Evolutionary conservation across 2,329 filamentous ascomycete genomes (phyloP), one percentile per base, ranked within the genome.

Genomic region (Aspergillus carbonarius): DNA sequence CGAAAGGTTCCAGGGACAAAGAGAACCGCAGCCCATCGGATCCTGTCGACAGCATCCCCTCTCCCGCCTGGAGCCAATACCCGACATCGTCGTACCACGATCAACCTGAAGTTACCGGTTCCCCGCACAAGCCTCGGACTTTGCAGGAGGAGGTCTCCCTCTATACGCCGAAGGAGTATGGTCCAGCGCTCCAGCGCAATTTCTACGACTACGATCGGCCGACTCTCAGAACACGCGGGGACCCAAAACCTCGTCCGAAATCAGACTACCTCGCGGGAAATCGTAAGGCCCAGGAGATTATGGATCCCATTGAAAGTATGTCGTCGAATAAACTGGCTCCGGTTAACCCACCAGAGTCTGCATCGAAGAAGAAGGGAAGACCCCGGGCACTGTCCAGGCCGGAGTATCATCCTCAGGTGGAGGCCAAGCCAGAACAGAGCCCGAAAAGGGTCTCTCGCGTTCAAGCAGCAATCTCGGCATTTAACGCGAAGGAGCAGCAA

Each of bases 61-160:
- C 89, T 1, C 92, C 93, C 23, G 92, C 93, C 57, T 96, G 91
- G 81, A 85, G 90, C 13, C 88, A 95, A 68, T 95, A 93, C 71
- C 77, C 82, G 57, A 76, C 77, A 4, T 72, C 74, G 39, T 68
- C 71, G n/a, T 65, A 73, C 49, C 65, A 73, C 53, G 70, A 73
- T 40, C 62, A 68, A 4, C 62, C 67, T 17, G 70, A 63, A 27
- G 76, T 75, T 2, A 77, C 75, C 56, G 78, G 77, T 18, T 71
- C 81, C 12, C 78, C 81, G 9, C 71, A 79, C 37, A 77, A 78
- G 59, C 74, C 74, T 18, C 69, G 76, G 37, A 79, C 73, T 35
- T 63, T 83, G 25, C 78, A 82, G 17, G 80, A 85, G 44, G 84
- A 87, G 65, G 83, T 85, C 46, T 80, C 77, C 1, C 74, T 82